A percentile compares a stretch with the other conserved stretches of the same genome.
Evolutionary conservation across 2,329 filamentous ascomycete genomes (phyloP).

Genomic region (Alternaria sp.): DNA sequence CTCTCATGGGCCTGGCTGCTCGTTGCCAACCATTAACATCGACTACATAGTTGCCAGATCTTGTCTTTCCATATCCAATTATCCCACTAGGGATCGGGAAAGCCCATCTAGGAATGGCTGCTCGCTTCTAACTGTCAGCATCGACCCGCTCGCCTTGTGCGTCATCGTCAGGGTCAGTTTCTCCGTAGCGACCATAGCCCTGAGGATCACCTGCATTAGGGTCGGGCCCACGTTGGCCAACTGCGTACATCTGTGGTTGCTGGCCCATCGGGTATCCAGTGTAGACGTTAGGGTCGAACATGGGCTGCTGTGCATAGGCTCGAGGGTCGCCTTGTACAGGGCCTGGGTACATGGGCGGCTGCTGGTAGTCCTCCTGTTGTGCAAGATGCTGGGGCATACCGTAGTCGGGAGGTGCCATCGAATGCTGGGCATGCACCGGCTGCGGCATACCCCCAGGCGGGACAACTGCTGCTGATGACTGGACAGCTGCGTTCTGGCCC

Average conservation of each 20-base stretch:
- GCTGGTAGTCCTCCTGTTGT: conserved; percentile 73
- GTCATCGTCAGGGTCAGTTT: conserved; percentile 52
- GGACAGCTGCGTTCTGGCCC: conserved; percentile 51
- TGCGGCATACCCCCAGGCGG: conserved; percentile 53
- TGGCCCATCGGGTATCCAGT: conserved; percentile 78
- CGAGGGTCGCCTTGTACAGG: conserved; percentile 78
- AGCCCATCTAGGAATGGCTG: neutral
- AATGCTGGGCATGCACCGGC: conserved; percentile 57
- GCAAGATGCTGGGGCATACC: conserved; percentile 67
- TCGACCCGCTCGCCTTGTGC: conserved; percentile 53
- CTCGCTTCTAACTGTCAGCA: conserved; percentile 39
- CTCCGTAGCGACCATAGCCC: conserved; percentile 49
- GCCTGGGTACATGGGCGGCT: conserved; percentile 81
- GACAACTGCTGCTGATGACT: conserved; percentile 53
- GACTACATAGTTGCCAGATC: no score
- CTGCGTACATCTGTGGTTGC: conserved; percentile 67
- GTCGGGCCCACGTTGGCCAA: conserved; percentile 51
- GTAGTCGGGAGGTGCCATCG: conserved; percentile 65
- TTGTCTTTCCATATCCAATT: no score
- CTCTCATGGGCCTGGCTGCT: no score
- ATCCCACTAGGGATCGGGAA: neutral
- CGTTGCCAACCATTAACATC: no score
- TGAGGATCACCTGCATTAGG: conserved; percentile 51
- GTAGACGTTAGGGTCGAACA: conserved; percentile 90
- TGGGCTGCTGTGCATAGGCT: conserved; percentile 79